These are phyloP conservation scores for Xylaria polymorpha DNA, from an alignment of 2,329 filamentous ascomycete genomes.

Conservation along the genomic window DNA sequence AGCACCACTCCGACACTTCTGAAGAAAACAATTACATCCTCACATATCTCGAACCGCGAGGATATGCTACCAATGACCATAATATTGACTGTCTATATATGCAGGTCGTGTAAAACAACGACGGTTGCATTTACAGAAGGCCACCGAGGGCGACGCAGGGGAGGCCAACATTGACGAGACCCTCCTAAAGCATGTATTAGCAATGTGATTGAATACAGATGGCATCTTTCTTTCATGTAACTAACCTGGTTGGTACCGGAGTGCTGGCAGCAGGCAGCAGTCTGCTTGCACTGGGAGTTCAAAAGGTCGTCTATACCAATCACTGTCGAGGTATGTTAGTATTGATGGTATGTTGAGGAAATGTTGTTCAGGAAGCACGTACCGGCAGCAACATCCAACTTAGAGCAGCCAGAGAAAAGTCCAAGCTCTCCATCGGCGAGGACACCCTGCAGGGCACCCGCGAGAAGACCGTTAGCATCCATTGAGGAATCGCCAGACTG, in stretches of 20 bases:
- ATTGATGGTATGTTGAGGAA: neutral
- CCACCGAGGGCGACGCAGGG: slow-evolving; percentile 49
- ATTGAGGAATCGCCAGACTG: slow-evolving; percentile 45
- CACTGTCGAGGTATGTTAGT: slow-evolving; percentile 30
- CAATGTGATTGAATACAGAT: neutral
- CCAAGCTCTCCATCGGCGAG: slow-evolving; percentile 42
- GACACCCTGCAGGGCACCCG: slow-evolving; percentile 43
- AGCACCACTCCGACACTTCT: slow-evolving; percentile 37
- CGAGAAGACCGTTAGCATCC: slow-evolving; percentile 43
- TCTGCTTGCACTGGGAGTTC: slow-evolving; percentile 49
- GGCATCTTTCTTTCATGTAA: neutral
- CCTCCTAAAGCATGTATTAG: slow-evolving; percentile 41
- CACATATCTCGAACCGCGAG: slow-evolving; percentile 44
- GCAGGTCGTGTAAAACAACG: slow-evolving; percentile 25
- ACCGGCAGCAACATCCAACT: slow-evolving; percentile 47
- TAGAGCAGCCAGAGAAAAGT: slow-evolving; percentile 50
- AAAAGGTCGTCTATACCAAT: slow-evolving; percentile 47
- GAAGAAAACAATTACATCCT: slow-evolving; percentile 44
- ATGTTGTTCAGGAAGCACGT: slow-evolving; percentile 21
- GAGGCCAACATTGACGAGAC: slow-evolving; percentile 49
- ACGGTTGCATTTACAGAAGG: slow-evolving; percentile 46
- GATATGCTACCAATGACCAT: slow-evolving; percentile 38
- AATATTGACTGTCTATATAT: slow-evolving; percentile 34
- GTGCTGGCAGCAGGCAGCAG: slow-evolving; percentile 50
- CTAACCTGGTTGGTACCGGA: slow-evolving; percentile 46